Evolutionary conservation across 106 monocot species (phyloP), one percentile per base, ranked within the genome.

Genomic region (Iris macrosiphon): DNA sequence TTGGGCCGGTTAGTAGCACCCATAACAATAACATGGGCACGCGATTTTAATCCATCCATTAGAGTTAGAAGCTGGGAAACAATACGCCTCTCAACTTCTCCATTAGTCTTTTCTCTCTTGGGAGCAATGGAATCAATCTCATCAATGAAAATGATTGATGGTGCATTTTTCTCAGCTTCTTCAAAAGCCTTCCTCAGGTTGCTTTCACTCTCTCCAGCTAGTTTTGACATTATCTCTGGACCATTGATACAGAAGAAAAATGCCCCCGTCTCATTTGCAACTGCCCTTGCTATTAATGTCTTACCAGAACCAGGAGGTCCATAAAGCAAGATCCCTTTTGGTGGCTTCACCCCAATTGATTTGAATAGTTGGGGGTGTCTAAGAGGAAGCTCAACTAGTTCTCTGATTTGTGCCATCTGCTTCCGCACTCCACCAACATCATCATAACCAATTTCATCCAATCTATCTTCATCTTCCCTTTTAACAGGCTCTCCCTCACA

Each of bases 141-240:
- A 67, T 91, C 90, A 72, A 91, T 91, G 63, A 91, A 91, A 55
- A 91, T 85, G 38, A 91, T 91, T 1, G 91, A 81, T 14, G 91
- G 91, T 22, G 91, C 91, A 69, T 91, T 91, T 50, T 91, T 85
- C 71, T 91, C 91, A 34, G 91, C 91, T 67, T 91, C 91, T 61
- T 91, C 85, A 60, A 91, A 91, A 45, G 91, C 91, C 65, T 91
- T 91, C 65, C 91, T 75, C 26, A 91, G 78, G 52, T 91, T 91
- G 69, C 85, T 91, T 49, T 91, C 91, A 67, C 91, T 91, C 49
- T 91, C 91, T 45, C 91, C 91, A 47, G 91, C 91, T n/a, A 92
- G 47, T 45, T 92, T 92, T 23, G 82, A 86, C 92, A 92, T 92
- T 10, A 92, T 92, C 55, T 92, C 92, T 3, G 85, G 91, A 7